Evolutionary conservation across 371 early-diverging fungal species (phyloP).

Genomic region (Syncephalastrum monosporum): DNA sequence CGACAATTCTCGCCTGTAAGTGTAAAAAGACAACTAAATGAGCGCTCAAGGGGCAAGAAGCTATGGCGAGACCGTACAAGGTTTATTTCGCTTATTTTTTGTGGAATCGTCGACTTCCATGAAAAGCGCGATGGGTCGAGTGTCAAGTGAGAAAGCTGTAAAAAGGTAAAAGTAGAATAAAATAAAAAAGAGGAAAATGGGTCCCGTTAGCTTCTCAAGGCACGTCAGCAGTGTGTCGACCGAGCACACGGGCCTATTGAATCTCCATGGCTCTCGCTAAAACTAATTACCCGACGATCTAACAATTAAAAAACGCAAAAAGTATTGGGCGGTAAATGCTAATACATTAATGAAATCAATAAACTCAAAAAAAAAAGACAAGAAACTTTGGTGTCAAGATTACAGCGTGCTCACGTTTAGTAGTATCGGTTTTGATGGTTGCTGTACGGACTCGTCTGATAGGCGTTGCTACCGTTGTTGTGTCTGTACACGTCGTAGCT

Average conservation of each 20-base stretch:
- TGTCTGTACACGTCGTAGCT: slow-evolving; percentile 16
- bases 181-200: slow-evolving; percentile 1
- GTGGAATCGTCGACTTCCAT: slow-evolving; percentile 15
- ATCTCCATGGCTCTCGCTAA: background rate
- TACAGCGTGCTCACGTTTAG: too few species aligned
- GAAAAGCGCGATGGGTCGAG: background rate
- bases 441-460: background rate
- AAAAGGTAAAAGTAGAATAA: slow-evolving; percentile 1
- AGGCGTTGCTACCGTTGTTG: slow-evolving; percentile 8
- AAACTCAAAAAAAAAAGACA: background rate
- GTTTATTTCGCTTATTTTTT: slow-evolving; percentile 41
- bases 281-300: background rate
- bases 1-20: slow-evolving; percentile 45
- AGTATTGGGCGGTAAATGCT: background rate
- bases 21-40: slow-evolving; percentile 6
- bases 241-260: background rate
- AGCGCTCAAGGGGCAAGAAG: background rate
- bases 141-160: background rate
- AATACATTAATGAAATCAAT: background rate
- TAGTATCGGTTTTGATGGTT: background rate
- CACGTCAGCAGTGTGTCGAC: background rate
- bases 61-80: slow-evolving; percentile 25
- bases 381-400: too few species aligned
- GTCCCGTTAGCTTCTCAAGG: background rate
- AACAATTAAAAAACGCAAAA: slow-evolving; percentile 6